Conservation (phyloP, 169 alveolate genomes). For the Amoebophrya sp. region DNA sequence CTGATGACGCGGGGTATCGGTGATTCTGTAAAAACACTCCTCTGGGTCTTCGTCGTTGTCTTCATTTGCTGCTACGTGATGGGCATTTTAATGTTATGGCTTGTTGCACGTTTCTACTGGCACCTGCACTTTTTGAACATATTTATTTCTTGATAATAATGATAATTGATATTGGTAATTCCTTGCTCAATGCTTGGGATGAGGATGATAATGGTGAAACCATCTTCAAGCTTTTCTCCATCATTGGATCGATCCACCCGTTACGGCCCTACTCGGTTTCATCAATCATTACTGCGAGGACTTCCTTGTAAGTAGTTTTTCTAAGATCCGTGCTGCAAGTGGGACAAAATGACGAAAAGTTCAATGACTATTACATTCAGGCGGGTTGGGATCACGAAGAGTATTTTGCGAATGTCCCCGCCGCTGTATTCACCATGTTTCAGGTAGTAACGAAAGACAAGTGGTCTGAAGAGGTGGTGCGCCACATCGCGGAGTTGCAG, state of each 20-base stretch:
- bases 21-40: not conserved
- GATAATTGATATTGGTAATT: too few relatives aligned
- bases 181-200: too few relatives aligned
- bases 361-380: not conserved
- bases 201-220: too few relatives aligned
- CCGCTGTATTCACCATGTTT: not conserved
- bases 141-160: too few relatives aligned
- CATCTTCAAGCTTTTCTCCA: too few relatives aligned
- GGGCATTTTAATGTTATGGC: slow-evolving; percentile 2
- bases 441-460: not conserved
- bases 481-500: not conserved
- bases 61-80: not conserved
- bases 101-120: too few relatives aligned
- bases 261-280: too few relatives aligned
- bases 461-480: not conserved
- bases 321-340: slow-evolving; percentile 25
- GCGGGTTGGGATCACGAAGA: slow-evolving; percentile 24
- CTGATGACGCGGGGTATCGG: not conserved
- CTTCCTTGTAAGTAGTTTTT: too few relatives aligned
- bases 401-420: not conserved
- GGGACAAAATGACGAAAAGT: slow-evolving; percentile 1
- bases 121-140: too few relatives aligned
- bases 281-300: too few relatives aligned
- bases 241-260: too few relatives aligned
- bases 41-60: slow-evolving; percentile 2